Conservation (phyloP, 495 filamentous ascomycete genomes). For the Cercophora scortea region DNA sequence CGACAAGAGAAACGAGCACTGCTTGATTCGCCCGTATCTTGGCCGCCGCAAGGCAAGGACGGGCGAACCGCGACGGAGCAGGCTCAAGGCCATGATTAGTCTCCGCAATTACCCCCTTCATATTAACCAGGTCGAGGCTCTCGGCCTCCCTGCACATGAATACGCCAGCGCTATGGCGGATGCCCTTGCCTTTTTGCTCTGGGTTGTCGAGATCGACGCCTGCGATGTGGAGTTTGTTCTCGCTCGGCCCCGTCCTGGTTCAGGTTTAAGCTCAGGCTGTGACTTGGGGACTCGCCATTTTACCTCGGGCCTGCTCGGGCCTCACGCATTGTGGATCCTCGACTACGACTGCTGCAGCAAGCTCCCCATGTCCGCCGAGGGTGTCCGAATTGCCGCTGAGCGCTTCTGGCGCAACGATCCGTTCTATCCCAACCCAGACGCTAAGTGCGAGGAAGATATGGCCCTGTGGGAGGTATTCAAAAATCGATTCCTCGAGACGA, state of each 20-base stretch:
- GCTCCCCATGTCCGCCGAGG: conserved; percentile 25
- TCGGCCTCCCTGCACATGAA: conserved; percentile 18
- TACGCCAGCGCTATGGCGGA: conserved; percentile 33
- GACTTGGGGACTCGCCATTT: conserved; percentile 2
- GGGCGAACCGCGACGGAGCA: conserved; percentile 1
- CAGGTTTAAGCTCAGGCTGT: background rate
- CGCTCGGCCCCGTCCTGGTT: conserved; percentile 12
- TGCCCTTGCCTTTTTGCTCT: conserved; percentile 39
- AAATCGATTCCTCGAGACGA: conserved; percentile 15
- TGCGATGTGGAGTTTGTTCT: conserved; percentile 49
- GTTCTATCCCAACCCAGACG: conserved; percentile 28
- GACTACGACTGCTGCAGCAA: conserved; percentile 37
- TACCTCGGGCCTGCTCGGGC: conserved; percentile 9
- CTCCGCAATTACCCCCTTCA: conserved; percentile 44
- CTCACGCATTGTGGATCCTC: conserved; percentile 33
- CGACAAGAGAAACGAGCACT: conserved; percentile 30
- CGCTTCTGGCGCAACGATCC: conserved; percentile 36
- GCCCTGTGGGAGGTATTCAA: conserved; percentile 27
- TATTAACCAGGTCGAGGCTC: conserved; percentile 37
- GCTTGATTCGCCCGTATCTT: conserved; percentile 38
- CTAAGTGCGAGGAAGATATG: conserved; percentile 13
- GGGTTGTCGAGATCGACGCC: conserved; percentile 34
- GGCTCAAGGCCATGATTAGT: conserved; percentile 20
- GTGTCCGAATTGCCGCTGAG: conserved; percentile 23
- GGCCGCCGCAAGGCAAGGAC: conserved; percentile 22